Percentiles rank a stretch among this genome's conserved stretches.
Evolutionary conservation across 495 filamentous ascomycete genomes (phyloP).

Genomic region (Lasiosphaeriaceae sp.): DNA sequence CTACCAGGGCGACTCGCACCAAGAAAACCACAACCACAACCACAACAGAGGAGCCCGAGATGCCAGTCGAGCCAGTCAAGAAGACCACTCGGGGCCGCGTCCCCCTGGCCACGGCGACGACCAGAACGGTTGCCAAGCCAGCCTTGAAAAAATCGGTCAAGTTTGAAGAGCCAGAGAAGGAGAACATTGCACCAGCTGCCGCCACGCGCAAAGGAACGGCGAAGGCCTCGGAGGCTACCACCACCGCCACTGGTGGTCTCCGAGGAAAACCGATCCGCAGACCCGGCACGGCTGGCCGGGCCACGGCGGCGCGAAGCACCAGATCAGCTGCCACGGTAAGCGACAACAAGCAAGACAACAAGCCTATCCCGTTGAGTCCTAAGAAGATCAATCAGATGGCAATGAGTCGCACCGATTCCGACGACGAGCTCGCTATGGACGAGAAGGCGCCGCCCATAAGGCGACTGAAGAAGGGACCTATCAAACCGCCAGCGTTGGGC

Average conservation of each 20-base stretch:
- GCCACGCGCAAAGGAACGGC: slow-evolving; percentile 2
- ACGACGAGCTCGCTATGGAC: slow-evolving; percentile 51
- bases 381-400: slow-evolving; percentile 54
- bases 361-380: slow-evolving; percentile 44
- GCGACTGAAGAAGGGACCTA: slow-evolving; percentile 46
- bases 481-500: slow-evolving; percentile 23
- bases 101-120: slow-evolving; percentile 23
- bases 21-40: slow-evolving; percentile 36
- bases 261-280: slow-evolving; percentile 25
- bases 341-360: slow-evolving; percentile 19
- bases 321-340: slow-evolving; percentile 5
- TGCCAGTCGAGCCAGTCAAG: slow-evolving; percentile 27
- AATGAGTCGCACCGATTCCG: slow-evolving; percentile 37
- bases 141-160: slow-evolving; percentile 51
- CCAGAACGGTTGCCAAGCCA: slow-evolving; percentile 30
- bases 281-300: slow-evolving; percentile 10
- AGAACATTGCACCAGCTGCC: slow-evolving; percentile 40
- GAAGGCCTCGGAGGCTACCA: slow-evolving; percentile 16
- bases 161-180: slow-evolving; percentile 56
- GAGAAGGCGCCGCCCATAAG: slow-evolving; percentile 48
- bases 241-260: slow-evolving; percentile 12
- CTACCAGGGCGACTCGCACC: slow-evolving; percentile 28
- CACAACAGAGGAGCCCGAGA: slow-evolving; percentile 18
- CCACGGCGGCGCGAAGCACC: slow-evolving; percentile 9
- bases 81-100: slow-evolving; percentile 38